Percentiles rank a stretch among this genome's conserved stretches.
phyloP scores from a whole-genome alignment of 345 rosid species.

The Hypericum perforatum region DNA sequence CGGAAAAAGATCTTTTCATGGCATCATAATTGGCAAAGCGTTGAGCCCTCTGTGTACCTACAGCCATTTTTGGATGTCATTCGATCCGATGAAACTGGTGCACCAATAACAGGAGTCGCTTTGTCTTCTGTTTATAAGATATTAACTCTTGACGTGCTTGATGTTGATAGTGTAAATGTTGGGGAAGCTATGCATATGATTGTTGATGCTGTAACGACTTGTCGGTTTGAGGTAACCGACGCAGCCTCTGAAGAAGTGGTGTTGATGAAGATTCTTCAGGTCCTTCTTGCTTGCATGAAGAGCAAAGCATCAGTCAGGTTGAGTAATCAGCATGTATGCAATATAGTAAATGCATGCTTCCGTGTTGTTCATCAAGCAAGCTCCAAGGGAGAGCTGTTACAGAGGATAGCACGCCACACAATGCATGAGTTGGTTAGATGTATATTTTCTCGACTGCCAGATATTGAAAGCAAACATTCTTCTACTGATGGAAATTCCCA shows the following conservation, averaged over 20 bases:
- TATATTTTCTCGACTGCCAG: conserved; percentile 58
- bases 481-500: conserved; percentile 16
- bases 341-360: conserved; percentile 55
- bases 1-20: conserved; percentile 54
- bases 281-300: conserved; percentile 69
- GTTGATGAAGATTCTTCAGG: conserved; percentile 74
- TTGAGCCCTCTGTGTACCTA: conserved; percentile 46
- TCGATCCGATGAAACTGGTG: conserved; percentile 66
- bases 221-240: conserved; percentile 71
- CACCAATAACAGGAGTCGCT: conserved; percentile 74
- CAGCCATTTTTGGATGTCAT: conserved; percentile 71
- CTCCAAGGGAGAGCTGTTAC: conserved; percentile 63
- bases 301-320: conserved; percentile 52
- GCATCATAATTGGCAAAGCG: conserved; percentile 41
- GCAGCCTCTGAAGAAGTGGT: conserved; percentile 73
- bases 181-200: conserved; percentile 54
- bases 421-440: conserved; percentile 69
- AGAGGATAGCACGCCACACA: conserved; percentile 62
- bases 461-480: conserved; percentile 17
- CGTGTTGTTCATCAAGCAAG: conserved; percentile 69
- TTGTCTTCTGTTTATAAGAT: conserved; percentile 69
- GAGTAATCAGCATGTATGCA: conserved; percentile 65
- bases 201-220: conserved; percentile 58
- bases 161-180: conserved; percentile 44
- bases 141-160: conserved; percentile 49